A percentile compares a stretch with the other conserved stretches of the same genome.
Conservation (phyloP, 2,329 filamentous ascomycete genomes). For the Colletotrichum tanaceti region DNA sequence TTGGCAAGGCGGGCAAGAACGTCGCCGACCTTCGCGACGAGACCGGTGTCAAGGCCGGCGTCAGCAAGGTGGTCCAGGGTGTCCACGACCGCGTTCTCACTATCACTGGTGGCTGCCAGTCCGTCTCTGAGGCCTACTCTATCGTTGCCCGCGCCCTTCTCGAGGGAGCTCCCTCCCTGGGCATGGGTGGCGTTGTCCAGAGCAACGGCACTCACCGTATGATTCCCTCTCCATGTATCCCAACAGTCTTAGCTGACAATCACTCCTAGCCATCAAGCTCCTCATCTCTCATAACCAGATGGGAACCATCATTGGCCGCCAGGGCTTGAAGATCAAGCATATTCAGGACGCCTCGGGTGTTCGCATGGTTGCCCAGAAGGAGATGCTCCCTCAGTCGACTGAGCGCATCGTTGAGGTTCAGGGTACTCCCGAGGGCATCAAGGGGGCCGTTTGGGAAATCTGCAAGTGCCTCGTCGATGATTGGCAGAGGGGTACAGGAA, state of each 20-base stretch:
- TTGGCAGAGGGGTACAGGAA: conserved; percentile 96
- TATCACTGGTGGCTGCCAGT: conserved; percentile 89
- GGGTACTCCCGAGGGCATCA: conserved; percentile 92
- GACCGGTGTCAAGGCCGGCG: conserved; percentile 96
- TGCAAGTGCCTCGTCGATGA: conserved; percentile 98
- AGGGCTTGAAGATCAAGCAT: conserved; percentile 98
- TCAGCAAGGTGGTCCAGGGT: conserved; percentile 98
- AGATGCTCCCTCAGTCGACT: conserved; percentile 98
- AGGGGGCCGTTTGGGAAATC: conserved; percentile 98
- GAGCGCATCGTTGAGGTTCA: conserved; percentile 98
- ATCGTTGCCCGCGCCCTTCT: conserved; percentile 92
- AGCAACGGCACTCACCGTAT: conserved; percentile 95
- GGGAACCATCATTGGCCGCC: conserved; percentile 98
- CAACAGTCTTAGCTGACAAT: conserved; percentile 41
- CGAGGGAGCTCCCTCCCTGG: conserved; percentile 93
- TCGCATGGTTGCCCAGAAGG: conserved; percentile 99
- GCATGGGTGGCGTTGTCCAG: conserved; percentile 91
- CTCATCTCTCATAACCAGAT: conserved; percentile 99
- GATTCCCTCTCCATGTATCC: conserved; percentile 51
- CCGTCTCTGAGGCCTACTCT: conserved; percentile 91
- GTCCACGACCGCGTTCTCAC: conserved; percentile 97
- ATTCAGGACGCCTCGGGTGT: conserved; percentile 97
- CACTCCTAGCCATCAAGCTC: conserved; percentile 83
- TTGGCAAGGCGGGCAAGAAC: conserved; percentile 98
- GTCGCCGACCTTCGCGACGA: conserved; percentile 97